Evolutionary conservation across 352 stramenopile species (phyloP), one percentile per base, ranked within the genome.

Genomic region (Phytophthora parvispora): DNA sequence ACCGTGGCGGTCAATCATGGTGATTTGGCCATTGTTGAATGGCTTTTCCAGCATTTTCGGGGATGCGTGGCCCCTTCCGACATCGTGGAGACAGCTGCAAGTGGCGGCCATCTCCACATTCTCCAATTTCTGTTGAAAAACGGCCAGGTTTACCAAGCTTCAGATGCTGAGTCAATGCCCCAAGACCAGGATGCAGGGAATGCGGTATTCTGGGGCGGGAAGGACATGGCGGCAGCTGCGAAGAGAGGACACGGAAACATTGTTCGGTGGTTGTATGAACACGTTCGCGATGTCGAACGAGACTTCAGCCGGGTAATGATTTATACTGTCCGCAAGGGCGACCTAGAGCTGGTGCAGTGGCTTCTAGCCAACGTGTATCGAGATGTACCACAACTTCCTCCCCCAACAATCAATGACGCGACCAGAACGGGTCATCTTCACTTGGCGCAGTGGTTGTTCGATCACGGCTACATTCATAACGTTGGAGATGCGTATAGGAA

Each of bases 331-430:
- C 61, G 67, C 20, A 64, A 69, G 54, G 66, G 71, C 24, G 61
- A 75, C 27, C 40, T 78, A 15, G 24, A 27, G 12, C 56, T 78
- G 4, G 60, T 75, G 13, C 29, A 78, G 48, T 78, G 71, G 71
- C 57, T 79, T 16, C 53, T 79, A 34, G 42, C 40, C 10, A 65
- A 62, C 27, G 60, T 69, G 7, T 75, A 78, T 38, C 25, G 47
- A 48, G 53, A 69, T 31, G 31, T 53, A 7, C 60, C 63, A 4
- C 42, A 75, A 18, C 38, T 74, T 12, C 53, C 60, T 7, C 70
- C 56, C 53, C 70, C 70, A 38, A 63, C 66, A 10, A 52, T 78
- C 18, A 67, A 72, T 29, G 66, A 78, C 54, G 70, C 70, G 7
- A 51, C 61, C 29, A 64, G 54, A 53, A 58, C 55, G 1, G 71